Evolutionary conservation across 805 yeast species (phyloP).

Genomic region (Ogataea allantospora): DNA sequence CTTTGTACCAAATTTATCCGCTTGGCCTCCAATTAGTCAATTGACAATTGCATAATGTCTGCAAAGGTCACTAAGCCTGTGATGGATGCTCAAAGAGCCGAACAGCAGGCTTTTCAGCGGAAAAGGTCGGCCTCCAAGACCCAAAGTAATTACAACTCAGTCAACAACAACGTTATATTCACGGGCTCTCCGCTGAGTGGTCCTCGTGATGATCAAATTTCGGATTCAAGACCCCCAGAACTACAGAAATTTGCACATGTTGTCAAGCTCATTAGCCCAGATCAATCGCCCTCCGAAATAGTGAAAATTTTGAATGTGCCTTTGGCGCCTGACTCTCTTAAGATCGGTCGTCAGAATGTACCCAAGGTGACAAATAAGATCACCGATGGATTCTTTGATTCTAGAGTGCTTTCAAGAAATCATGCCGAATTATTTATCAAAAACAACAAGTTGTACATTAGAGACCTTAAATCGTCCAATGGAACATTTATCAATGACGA

Average conservation of each 20-base stretch:
- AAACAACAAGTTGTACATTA: conserved; percentile 65
- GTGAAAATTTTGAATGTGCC: conserved; percentile 80
- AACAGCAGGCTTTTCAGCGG: conserved; percentile 21
- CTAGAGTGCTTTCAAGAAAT: conserved; percentile 86
- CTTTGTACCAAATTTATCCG: background rate
- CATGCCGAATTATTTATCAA: conserved; percentile 84
- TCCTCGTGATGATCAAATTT: conserved; percentile 7
- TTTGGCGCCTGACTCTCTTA: conserved; percentile 73
- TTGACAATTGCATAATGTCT: conserved; percentile 8
- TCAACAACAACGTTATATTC: conserved; percentile 19
- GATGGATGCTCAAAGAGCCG: conserved; percentile 4
- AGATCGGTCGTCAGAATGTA: conserved; percentile 87
- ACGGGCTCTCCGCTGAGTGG: conserved; percentile 8
- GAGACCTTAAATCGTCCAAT: conserved; percentile 87
- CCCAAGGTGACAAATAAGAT: conserved; percentile 56
- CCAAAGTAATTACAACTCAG: conserved; percentile 32
- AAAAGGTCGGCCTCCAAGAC: conserved; percentile 35
- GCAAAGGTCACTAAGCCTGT: conserved; percentile 12
- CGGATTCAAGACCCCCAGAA: conserved; percentile 16
- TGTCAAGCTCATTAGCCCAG: conserved; percentile 71
- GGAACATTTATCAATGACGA: conserved; percentile 88
- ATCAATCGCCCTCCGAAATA: conserved; percentile 66
- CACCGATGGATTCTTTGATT: conserved; percentile 91
- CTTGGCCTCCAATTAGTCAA: background rate
- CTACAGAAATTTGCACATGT: conserved; percentile 47